Percentiles rank a stretch among this genome's conserved stretches.
Conservation (phyloP, 169 alveolate genomes). For the Miamiensis avidus region DNA sequence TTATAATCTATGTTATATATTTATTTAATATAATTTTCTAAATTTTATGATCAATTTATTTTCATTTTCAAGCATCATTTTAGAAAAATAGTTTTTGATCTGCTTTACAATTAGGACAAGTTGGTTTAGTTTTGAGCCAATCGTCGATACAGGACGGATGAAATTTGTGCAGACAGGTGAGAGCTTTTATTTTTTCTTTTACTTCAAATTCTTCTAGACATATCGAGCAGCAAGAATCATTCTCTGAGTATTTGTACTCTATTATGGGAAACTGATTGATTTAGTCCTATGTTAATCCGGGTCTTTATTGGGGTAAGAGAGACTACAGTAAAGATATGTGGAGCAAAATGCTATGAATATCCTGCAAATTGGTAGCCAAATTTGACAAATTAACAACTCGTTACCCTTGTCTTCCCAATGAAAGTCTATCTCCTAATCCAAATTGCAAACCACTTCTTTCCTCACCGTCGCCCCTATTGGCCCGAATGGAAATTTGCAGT, state of each 20-base stretch:
- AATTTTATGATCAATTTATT: too few species aligned
- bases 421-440: neutral
- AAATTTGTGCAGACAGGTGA: conserved; percentile 59
- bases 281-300: neutral
- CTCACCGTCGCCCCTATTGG: neutral
- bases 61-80: neutral
- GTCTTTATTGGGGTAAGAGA: too few species aligned
- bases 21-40: too few species aligned
- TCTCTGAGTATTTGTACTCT: neutral
- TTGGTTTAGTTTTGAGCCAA: conserved; percentile 49
- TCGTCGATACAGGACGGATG: conserved; percentile 56
- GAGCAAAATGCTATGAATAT: too few species aligned
- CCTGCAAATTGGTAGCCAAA: too few species aligned
- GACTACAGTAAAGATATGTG: too few species aligned
- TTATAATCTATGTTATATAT: too few species aligned
- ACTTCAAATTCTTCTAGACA: conserved; percentile 35
- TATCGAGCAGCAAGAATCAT: conserved; percentile 10
- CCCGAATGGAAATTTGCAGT: too few species aligned
- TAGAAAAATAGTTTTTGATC: conserved; percentile 16
- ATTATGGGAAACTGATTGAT: neutral
- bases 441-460: neutral
- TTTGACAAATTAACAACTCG: too few species aligned
- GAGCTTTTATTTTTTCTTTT: conserved; percentile 29
- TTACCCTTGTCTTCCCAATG: too few species aligned
- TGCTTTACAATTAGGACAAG: conserved; percentile 38